Percentiles rank a stretch among this genome's conserved stretches.
These are phyloP conservation scores for Malbranchea cinnamomea DNA, from an alignment of 2,329 filamentous ascomycete species.

Conservation along the genomic window DNA sequence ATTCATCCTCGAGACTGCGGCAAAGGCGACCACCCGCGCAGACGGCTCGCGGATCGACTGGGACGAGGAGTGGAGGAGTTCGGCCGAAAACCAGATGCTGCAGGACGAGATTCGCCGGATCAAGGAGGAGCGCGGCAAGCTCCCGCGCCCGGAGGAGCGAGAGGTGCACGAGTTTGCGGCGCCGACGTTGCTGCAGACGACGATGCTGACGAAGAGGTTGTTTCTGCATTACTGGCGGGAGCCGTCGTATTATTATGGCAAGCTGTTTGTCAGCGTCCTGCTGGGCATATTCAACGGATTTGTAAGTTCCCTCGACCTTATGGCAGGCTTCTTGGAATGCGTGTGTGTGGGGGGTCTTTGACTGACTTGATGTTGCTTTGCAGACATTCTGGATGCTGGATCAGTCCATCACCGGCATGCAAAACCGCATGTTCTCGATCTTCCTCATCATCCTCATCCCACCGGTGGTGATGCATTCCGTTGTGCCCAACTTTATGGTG, in stretches of 20 bases:
- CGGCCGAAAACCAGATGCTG: conserved; percentile 44
- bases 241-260: conserved; percentile 61
- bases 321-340: too few species aligned
- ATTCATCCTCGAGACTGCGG: conserved; percentile 51
- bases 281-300: conserved; percentile 67
- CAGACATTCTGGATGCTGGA: conserved; percentile 56
- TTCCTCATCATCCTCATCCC: conserved; percentile 54
- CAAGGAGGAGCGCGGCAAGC: conserved; percentile 40
- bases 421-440: conserved; percentile 61
- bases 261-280: conserved; percentile 56
- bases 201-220: conserved; percentile 51
- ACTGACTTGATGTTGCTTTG: too few species aligned
- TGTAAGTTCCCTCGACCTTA: conserved; percentile 10
- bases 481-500: conserved; percentile 63
- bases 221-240: conserved; percentile 64
- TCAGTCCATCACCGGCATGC: conserved; percentile 51
- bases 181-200: conserved; percentile 46
- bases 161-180: conserved; percentile 46
- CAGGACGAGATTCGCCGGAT: conserved; percentile 53
- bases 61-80: conserved; percentile 60
- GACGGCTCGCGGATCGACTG: conserved; percentile 50
- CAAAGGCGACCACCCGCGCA: conserved; percentile 38
- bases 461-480: conserved; percentile 55
- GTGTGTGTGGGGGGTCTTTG: too few species aligned
- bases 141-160: conserved; percentile 32